Conservation (phyloP, 2,329 filamentous ascomycete species). For the Alternaria infectoria region DNA sequence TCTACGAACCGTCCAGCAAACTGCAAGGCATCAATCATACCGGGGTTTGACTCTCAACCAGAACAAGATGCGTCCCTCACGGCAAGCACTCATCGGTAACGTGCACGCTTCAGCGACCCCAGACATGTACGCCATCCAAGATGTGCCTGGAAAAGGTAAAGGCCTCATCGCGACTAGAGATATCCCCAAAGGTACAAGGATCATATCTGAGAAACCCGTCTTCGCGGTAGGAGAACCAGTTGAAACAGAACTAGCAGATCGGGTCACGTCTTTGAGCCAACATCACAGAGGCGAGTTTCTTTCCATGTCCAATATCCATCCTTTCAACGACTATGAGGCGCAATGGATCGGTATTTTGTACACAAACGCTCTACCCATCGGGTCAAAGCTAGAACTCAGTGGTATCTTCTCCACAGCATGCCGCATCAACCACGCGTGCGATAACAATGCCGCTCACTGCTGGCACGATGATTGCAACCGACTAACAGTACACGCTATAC, state of each 20-base stretch:
- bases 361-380: conserved; percentile 43
- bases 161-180: conserved; percentile 49
- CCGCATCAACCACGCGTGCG: conserved; percentile 49
- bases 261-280: not conserved
- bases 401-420: conserved; percentile 46
- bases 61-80: not conserved
- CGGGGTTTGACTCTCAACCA: no score
- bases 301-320: not conserved
- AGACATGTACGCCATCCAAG: conserved; percentile 3
- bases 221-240: conserved; percentile 37
- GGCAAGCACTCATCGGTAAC: not conserved
- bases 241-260: conserved; percentile 16
- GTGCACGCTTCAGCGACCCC: not conserved
- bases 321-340: not conserved
- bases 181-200: conserved; percentile 50
- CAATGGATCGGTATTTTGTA: conserved; percentile 13
- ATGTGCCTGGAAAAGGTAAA: conserved; percentile 48
- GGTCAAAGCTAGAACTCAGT: conserved; percentile 24
- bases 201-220: conserved; percentile 50
- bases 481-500: not conserved
- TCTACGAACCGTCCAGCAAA: not conserved
- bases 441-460: conserved; percentile 44
- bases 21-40: not conserved
- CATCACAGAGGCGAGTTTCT: not conserved
- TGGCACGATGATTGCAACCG: conserved; percentile 44